Percentiles rank a stretch among this genome's conserved stretches.
phyloP scores from a whole-genome alignment of 257 asterid species.

The Forsythia viridissima region DNA sequence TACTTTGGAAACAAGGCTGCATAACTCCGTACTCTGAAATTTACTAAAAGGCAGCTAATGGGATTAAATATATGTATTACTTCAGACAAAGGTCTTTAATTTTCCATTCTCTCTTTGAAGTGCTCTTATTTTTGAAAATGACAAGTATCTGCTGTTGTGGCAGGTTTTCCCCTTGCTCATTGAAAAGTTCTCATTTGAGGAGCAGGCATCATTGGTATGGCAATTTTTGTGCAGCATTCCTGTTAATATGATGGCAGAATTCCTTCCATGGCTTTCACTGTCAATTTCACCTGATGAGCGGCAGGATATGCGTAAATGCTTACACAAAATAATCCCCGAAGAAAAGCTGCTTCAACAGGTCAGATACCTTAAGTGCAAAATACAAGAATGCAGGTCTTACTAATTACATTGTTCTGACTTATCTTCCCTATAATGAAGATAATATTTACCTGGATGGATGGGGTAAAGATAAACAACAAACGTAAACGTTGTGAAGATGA shows the following conservation, averaged over 20 bases:
- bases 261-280: slow-evolving; percentile 95
- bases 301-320: slow-evolving; percentile 87
- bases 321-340: slow-evolving; percentile 76
- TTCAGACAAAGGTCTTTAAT: slow-evolving; percentile 4
- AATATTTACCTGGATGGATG: slow-evolving; percentile 97
- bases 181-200: slow-evolving; percentile 89
- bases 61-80: background rate
- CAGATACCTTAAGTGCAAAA: slow-evolving; percentile 28
- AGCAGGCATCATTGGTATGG: slow-evolving; percentile 97
- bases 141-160: slow-evolving; percentile 17
- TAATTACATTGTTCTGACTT: slow-evolving; percentile 40
- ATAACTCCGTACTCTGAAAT: background rate
- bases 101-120: slow-evolving; percentile 10
- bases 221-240: slow-evolving; percentile 98
- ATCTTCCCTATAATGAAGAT: slow-evolving; percentile 49
- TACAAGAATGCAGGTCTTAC: slow-evolving; percentile 15
- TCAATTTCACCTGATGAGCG: slow-evolving; percentile 84
- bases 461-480: slow-evolving; percentile 63
- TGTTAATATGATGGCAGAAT: slow-evolving; percentile 96
- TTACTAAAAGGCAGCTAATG: background rate
- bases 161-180: slow-evolving; percentile 90
- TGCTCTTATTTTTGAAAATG: slow-evolving; percentile 5
- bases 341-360: slow-evolving; percentile 94
- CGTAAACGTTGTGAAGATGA: slow-evolving; percentile 69
- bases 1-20: background rate